Conservation (phyloP, 805 yeast species). For the Myxozyma monticola region DNA sequence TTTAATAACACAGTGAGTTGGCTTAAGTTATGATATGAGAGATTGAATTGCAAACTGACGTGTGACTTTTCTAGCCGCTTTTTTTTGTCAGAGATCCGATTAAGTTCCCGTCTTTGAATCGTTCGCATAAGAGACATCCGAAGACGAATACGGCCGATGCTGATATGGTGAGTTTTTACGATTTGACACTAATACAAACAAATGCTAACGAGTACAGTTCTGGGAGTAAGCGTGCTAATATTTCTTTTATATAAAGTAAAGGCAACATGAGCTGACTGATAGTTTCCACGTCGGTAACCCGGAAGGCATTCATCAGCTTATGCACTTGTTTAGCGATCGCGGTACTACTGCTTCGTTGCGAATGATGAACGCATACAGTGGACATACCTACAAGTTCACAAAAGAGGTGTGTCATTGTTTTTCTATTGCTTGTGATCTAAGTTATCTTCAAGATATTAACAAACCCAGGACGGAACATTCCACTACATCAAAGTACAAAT, state of each 20-base stretch:
- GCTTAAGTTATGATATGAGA: background rate
- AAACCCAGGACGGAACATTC: slow-evolving; percentile 48
- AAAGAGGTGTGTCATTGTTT: slow-evolving; percentile 32
- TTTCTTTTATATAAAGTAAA: too few relatives aligned
- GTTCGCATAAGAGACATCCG: slow-evolving; percentile 83
- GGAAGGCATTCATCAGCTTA: too few relatives aligned
- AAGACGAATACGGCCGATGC: too few relatives aligned
- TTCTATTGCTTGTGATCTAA: background rate
- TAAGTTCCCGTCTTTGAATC: slow-evolving; percentile 85
- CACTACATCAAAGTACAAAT: slow-evolving; percentile 77
- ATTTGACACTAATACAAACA: too few relatives aligned
- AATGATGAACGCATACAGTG: slow-evolving; percentile 82
- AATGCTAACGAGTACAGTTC: too few relatives aligned
- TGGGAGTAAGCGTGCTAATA: too few relatives aligned
- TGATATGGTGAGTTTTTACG: too few relatives aligned
- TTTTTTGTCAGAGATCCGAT: slow-evolving; percentile 83
- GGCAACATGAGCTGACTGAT: too few relatives aligned
- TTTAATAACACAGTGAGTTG: slow-evolving; percentile 63
- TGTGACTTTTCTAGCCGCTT: slow-evolving; percentile 51
- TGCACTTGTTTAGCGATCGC: too few relatives aligned
- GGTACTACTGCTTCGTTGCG: slow-evolving; percentile 78
- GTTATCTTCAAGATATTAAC: slow-evolving; percentile 45
- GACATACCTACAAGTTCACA: slow-evolving; percentile 81
- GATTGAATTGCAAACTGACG: background rate
- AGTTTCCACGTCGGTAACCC: too few relatives aligned